Conservation (phyloP, 2,329 filamentous ascomycete species). For the Furcasterigmium sp. region DNA sequence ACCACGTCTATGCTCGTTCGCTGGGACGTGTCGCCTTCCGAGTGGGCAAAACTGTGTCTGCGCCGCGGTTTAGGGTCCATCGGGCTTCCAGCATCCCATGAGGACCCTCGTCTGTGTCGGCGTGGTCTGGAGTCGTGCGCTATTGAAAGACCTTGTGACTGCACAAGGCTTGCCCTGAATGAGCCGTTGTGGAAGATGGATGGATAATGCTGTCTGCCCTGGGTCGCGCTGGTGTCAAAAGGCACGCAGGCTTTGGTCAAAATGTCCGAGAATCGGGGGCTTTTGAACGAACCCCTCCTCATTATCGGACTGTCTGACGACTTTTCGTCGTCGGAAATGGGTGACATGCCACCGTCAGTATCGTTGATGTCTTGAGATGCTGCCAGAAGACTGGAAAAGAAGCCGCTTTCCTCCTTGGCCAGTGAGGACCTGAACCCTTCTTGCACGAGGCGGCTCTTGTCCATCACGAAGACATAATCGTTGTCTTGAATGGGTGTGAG, state of each 20-base stretch:
- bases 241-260: neutral
- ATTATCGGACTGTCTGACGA: neutral
- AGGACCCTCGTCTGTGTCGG: neutral
- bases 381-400: conserved; percentile 39
- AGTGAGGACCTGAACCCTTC: conserved; percentile 60
- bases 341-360: conserved; percentile 2
- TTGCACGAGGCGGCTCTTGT: conserved; percentile 62
- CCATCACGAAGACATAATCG: conserved; percentile 79
- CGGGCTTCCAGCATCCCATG: neutral
- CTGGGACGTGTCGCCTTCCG: neutral
- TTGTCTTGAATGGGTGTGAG: conserved; percentile 65
- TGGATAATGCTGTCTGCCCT: neutral
- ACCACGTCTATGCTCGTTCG: neutral
- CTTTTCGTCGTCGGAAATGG: neutral
- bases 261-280: neutral
- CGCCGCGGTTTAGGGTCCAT: neutral
- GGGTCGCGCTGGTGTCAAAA: neutral
- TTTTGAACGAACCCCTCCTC: neutral
- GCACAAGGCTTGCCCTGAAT: neutral
- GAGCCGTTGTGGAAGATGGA: neutral
- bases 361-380: conserved; percentile 9
- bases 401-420: conserved; percentile 33
- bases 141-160: neutral
- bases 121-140: neutral
- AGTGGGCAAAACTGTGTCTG: neutral